These are phyloP conservation scores for Suillus ampliporus DNA, from an alignment of 768 basidiomycete genomes.

Conservation along the genomic window DNA sequence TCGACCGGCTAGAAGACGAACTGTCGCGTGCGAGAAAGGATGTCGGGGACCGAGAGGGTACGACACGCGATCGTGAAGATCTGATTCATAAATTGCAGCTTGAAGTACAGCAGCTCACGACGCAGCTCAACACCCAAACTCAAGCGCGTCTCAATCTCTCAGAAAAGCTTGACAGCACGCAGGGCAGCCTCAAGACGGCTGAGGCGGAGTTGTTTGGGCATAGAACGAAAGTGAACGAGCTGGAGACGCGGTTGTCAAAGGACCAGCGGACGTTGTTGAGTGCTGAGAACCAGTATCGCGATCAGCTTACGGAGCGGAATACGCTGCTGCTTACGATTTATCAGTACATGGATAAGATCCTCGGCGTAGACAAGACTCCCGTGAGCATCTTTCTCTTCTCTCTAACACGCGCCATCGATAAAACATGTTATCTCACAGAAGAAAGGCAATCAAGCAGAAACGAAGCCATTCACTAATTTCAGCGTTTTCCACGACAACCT, in stretches of 20 bases:
- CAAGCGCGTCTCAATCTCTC: constrained; percentile 86
- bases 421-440: constrained; percentile 51
- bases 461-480: constrained; percentile 94
- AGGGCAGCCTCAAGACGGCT: constrained; percentile 62
- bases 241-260: constrained; percentile 82
- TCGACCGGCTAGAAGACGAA: constrained; percentile 82
- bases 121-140: constrained; percentile 81
- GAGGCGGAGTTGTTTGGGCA: constrained; percentile 70
- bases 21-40: constrained; percentile 73
- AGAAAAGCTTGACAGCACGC: constrained; percentile 85
- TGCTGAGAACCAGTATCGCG: constrained; percentile 83
- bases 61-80: constrained; percentile 71
- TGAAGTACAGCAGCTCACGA: constrained; percentile 81
- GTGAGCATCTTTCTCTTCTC: constrained; percentile 50
- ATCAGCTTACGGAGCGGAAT: constrained; percentile 93
- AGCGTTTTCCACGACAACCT: constrained; percentile 94
- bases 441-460: constrained; percentile 76
- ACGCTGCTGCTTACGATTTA: constrained; percentile 91
- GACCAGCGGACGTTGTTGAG: constrained; percentile 76
- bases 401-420: neutral
- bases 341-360: constrained; percentile 93
- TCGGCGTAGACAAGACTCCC: constrained; percentile 86
- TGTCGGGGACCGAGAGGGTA: constrained; percentile 66
- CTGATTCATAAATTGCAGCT: constrained; percentile 76
- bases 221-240: constrained; percentile 67